phyloP scores from a whole-genome alignment of 345 rosid genomes.

The Cardamine occulta region DNA sequence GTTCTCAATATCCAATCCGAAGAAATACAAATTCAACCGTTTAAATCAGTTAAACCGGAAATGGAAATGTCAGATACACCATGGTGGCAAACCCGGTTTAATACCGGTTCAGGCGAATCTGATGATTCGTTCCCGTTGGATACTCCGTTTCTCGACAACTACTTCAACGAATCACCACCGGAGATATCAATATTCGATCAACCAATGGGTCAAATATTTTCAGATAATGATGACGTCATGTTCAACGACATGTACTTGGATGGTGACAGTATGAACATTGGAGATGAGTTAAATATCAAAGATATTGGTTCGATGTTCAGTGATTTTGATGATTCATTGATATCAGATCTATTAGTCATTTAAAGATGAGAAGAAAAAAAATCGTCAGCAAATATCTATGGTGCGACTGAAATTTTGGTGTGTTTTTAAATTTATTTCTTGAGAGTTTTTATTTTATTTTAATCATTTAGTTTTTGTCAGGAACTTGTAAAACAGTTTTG shows the following conservation, averaged over 20 bases:
- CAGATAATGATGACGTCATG: conserved; percentile 49
- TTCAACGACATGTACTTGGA: conserved; percentile 51
- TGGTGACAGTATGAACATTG: conserved; percentile 43
- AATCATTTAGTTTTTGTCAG: conserved; percentile 44
- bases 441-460: conserved; percentile 14
- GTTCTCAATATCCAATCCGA: conserved; percentile 66
- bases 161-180: conserved; percentile 55
- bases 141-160: conserved; percentile 62
- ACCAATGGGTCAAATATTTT: conserved; percentile 36
- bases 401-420: conserved; percentile 42
- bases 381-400: conserved; percentile 25
- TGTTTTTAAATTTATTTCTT: conserved; percentile 13
- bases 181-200: conserved; percentile 62
- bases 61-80: conserved; percentile 21
- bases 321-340: conserved; percentile 77
- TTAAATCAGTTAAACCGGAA: conserved; percentile 31
- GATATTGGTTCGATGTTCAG: conserved; percentile 57
- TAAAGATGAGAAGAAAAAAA: conserved; percentile 30
- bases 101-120: conserved; percentile 49
- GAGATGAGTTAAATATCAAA: conserved; percentile 43
- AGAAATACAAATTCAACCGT: conserved; percentile 53
- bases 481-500: conserved; percentile 47
- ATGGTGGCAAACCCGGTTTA: conserved; percentile 38
- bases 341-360: conserved; percentile 59
- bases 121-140: conserved; percentile 52